Base-by-base conservation (phyloP, 345 rosid genomes). In the Trapa bicornis region DNA sequence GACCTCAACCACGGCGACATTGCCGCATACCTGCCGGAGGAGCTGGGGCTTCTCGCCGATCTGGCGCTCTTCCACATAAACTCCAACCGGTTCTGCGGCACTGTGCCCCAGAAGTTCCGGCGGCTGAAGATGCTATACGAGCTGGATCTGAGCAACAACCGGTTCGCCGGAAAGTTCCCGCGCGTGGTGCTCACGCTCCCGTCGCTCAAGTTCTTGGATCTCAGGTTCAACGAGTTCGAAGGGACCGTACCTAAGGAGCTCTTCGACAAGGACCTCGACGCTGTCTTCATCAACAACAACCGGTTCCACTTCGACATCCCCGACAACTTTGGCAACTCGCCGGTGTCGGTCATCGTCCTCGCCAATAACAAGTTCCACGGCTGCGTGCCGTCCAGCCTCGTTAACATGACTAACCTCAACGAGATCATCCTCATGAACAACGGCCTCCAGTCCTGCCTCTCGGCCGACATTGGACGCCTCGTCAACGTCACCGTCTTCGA, bases 111-210 rank as follows among this genome's bases (percentile, higher is more conserved):
- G 52, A 78, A 70, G 79, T 90, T 90, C 58, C 56, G 65, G 7
- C 67, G 75, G 57, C 80, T 88, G 53, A 85, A 81, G 81, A 66
- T 82, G 47, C 81, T 90, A 17, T 83, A 71, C 71, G 97, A 90
- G 83, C 80, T 90, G 78, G 97, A 90, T 83, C 90, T 90, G n/a
- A 90, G 97, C 79, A 90, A 90, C 79, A 90, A 90, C 64, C 75
- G 97, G 3, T 84, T 90, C 70, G 95, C 92, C 52, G 97, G 97
- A 6, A 82, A 80, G 68, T 90, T 90, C 57, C 97, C 97, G 0
- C 70, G 39, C 52, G 86, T 90, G 45, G 83, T 88, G 68, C 76
- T 90, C 8, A 22, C 60, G 43, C 70, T 90, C 75, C 95, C 90
- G 60, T 32, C 75, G n/a, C 83, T 90, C 47, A 88, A 85, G 67